phyloP scores from a whole-genome alignment of 805 yeast genomes.

The Debaryomyces hansenii region DNA sequence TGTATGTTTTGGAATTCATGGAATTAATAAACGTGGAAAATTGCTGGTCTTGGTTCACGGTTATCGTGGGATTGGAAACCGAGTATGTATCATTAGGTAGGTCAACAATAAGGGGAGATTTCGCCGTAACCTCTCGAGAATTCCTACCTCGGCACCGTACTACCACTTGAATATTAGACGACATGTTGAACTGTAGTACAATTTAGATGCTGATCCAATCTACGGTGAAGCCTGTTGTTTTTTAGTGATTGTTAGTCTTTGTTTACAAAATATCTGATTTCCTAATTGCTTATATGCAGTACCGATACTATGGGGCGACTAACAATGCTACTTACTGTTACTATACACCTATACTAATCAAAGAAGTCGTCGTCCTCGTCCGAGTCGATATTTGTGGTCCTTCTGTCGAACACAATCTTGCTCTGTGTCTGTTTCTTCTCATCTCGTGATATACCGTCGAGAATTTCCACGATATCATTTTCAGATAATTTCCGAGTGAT shows the following conservation, averaged over 20 bases:
- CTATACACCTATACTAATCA: constrained; percentile 15
- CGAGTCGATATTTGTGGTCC: constrained; percentile 36
- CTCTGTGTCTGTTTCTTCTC: constrained; percentile 60
- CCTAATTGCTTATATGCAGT: background rate
- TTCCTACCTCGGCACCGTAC: constrained; percentile 57
- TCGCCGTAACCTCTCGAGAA: constrained; percentile 41
- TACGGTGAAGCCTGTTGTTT: background rate
- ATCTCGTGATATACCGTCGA: constrained; percentile 80
- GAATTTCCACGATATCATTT: constrained; percentile 75
- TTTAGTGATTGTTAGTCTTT: background rate
- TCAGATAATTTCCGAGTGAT: constrained; percentile 74
- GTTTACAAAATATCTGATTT: constrained; percentile 5
- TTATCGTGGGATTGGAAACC: constrained; percentile 20
- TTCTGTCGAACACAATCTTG: constrained; percentile 61
- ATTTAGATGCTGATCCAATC: background rate
- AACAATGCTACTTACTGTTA: background rate
- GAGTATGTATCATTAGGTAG: constrained; percentile 39
- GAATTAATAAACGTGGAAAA: constrained; percentile 30
- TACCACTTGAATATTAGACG: constrained; percentile 50
- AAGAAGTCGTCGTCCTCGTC: constrained; percentile 37
- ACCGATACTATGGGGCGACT: background rate
- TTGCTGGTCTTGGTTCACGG: constrained; percentile 14
- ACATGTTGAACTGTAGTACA: constrained; percentile 4
- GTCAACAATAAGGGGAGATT: constrained; percentile 49
- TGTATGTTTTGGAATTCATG: constrained; percentile 53